Conservation (phyloP, 2,329 filamentous ascomycete genomes). For the Fusarium lyarnte region DNA sequence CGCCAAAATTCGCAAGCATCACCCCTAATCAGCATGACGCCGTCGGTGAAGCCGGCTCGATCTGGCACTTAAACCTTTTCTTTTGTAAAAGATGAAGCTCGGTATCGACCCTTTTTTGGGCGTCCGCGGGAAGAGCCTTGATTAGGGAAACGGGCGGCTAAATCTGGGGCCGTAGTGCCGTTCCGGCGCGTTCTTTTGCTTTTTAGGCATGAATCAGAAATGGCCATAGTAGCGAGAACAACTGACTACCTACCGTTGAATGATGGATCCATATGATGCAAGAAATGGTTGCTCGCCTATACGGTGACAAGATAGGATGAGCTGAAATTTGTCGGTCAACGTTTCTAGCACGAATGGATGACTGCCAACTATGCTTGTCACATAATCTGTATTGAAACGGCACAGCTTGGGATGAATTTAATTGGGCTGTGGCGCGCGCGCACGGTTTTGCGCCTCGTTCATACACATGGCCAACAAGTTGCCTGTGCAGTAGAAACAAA, state of each 20-base stretch:
- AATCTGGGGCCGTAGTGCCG: slow-evolving; percentile 28
- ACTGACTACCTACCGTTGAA: neutral
- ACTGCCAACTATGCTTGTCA: neutral
- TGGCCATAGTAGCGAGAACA: neutral
- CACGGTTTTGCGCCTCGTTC: slow-evolving; percentile 15
- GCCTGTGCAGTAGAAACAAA: neutral
- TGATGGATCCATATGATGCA: neutral
- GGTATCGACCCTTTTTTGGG: neutral
- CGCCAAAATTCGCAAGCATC: slow-evolving; percentile 17
- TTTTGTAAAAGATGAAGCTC: neutral
- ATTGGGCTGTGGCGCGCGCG: slow-evolving; percentile 4
- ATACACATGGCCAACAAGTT: neutral
- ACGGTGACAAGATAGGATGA: neutral
- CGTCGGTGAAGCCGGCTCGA: neutral
- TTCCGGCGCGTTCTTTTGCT: slow-evolving; percentile 28
- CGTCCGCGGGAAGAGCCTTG: slow-evolving; percentile 13
- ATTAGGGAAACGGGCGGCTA: slow-evolving; percentile 27
- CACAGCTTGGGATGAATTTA: slow-evolving; percentile 17
- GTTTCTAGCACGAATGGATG: neutral
- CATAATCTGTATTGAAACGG: slow-evolving; percentile 13
- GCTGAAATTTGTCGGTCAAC: slow-evolving; percentile 12
- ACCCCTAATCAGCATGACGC: neutral
- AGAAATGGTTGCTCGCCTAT: neutral
- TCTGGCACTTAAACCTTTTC: neutral
- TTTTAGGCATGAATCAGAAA: slow-evolving; percentile 11